phyloP scores from a whole-genome alignment of 2,329 filamentous ascomycete genomes.

The Neoarthrinium moseri region DNA sequence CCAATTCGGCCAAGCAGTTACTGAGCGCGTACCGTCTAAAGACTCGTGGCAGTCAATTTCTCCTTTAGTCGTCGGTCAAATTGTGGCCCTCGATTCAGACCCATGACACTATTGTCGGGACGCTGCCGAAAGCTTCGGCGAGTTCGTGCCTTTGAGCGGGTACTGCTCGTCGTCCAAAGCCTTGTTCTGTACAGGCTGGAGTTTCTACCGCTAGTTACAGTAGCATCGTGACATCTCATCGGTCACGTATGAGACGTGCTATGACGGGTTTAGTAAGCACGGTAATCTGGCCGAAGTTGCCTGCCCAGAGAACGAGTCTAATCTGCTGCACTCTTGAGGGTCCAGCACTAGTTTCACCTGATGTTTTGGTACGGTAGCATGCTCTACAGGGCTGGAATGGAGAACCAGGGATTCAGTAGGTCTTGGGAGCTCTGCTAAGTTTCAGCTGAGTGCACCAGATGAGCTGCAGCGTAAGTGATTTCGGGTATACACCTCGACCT shows the following conservation, averaged over 20 bases:
- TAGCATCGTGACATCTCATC: no score
- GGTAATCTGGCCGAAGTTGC: not conserved
- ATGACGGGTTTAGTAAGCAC: conserved; percentile 2
- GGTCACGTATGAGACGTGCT: no score
- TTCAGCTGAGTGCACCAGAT: not conserved
- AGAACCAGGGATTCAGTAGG: no score
- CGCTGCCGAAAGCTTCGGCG: conserved; percentile 4
- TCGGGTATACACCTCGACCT: no score
- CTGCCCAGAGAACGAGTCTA: not conserved
- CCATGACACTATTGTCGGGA: conserved; percentile 8
- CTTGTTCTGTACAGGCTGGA: not conserved
- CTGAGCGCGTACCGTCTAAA: no score
- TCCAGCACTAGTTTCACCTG: not conserved
- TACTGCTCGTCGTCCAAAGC: not conserved
- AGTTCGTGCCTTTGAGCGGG: conserved; percentile 5
- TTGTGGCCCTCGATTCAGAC: conserved; percentile 5
- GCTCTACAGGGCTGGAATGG: no score
- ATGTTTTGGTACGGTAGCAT: not conserved
- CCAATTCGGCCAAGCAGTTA: no score
- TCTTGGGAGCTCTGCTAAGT: not conserved
- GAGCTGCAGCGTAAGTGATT: no score
- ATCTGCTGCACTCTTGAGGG: not conserved
- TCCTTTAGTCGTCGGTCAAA: conserved; percentile 1
- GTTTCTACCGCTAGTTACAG: no score
- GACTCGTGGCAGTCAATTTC: not conserved